Evolutionary conservation across 768 basidiomycete species (phyloP).

Genomic region (Pulveroboletus frians): DNA sequence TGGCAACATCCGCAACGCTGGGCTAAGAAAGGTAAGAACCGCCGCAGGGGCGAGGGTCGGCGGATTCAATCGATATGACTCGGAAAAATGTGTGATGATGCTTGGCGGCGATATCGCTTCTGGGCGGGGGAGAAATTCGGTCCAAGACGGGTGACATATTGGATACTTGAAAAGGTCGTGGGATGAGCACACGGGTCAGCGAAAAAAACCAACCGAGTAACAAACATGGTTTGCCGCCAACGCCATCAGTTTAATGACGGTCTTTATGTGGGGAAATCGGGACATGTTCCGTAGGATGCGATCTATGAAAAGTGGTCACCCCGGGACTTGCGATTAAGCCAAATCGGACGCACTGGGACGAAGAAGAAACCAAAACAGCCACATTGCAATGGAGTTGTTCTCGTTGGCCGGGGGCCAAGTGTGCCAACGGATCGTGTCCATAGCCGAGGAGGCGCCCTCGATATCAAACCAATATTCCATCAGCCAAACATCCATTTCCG

Average conservation of each 20-base stretch:
- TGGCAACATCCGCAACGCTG: conserved; percentile 32
- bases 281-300: conserved; percentile 40
- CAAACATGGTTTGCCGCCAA: conserved; percentile 60
- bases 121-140: conserved; percentile 42
- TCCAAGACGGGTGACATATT: conserved; percentile 54
- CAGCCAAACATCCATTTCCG: conserved; percentile 58
- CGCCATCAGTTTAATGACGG: conserved; percentile 56
- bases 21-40: conserved; percentile 62
- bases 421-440: conserved; percentile 36
- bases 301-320: conserved; percentile 33
- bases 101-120: conserved; percentile 16
- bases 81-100: conserved; percentile 40
- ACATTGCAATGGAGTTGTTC: conserved; percentile 61
- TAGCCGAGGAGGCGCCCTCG: conserved; percentile 50
- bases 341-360: conserved; percentile 45
- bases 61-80: conserved; percentile 43
- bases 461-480: conserved; percentile 61
- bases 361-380: conserved; percentile 74
- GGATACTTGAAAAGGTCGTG: conserved; percentile 45
- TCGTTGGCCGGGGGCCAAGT: conserved; percentile 55
- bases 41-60: conserved; percentile 67
- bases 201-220: conserved; percentile 21
- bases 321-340: neutral
- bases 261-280: conserved; percentile 41
- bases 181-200: conserved; percentile 2